These are phyloP conservation scores for Ustilago shanxiensis DNA, from an alignment of 1,284 basidiomycete species.

Conservation along the genomic window DNA sequence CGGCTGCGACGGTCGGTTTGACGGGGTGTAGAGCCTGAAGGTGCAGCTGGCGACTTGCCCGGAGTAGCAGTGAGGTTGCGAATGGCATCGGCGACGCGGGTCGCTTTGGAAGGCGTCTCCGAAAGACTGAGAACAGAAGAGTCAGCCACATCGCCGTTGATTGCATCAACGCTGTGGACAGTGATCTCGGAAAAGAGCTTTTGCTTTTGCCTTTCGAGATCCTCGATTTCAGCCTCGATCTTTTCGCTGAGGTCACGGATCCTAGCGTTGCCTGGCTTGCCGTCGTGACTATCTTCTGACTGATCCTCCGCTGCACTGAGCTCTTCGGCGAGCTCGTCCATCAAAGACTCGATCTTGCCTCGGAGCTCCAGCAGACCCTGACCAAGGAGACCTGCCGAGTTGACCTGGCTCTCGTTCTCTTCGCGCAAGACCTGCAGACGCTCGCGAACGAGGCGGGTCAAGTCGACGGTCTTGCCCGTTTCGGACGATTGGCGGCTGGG, in stretches of 20 bases:
- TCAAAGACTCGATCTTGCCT: constrained; percentile 58
- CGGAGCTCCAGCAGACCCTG: constrained; percentile 60
- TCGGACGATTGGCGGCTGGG: constrained; percentile 26
- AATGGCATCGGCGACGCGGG: constrained; percentile 45
- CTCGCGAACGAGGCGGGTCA: constrained; percentile 40
- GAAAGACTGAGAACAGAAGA: constrained; percentile 20
- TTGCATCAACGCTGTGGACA: constrained; percentile 31
- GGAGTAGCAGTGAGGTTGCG: constrained; percentile 47
- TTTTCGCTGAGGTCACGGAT: constrained; percentile 44
- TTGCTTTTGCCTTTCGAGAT: constrained; percentile 51
- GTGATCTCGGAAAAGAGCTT: constrained; percentile 51
- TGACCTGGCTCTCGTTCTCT: constrained; percentile 56
- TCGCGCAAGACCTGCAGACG: constrained; percentile 49
- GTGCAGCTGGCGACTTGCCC: constrained; percentile 40
- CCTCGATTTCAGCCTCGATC: constrained; percentile 59
- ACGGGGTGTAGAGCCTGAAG: constrained; percentile 40
- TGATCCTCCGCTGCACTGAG: constrained; percentile 44
- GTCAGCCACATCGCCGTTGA: constrained; percentile 28
- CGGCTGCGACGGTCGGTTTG: constrained; percentile 56
- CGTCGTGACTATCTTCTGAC: constrained; percentile 29
- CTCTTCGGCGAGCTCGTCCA: constrained; percentile 61
- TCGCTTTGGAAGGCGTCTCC: constrained; percentile 47
- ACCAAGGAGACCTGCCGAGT: constrained; percentile 64
- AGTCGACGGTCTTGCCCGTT: constrained; percentile 35
- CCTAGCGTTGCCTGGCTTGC: constrained; percentile 21